Conservation (phyloP, 768 basidiomycete genomes). For the Suillus discolor region DNA sequence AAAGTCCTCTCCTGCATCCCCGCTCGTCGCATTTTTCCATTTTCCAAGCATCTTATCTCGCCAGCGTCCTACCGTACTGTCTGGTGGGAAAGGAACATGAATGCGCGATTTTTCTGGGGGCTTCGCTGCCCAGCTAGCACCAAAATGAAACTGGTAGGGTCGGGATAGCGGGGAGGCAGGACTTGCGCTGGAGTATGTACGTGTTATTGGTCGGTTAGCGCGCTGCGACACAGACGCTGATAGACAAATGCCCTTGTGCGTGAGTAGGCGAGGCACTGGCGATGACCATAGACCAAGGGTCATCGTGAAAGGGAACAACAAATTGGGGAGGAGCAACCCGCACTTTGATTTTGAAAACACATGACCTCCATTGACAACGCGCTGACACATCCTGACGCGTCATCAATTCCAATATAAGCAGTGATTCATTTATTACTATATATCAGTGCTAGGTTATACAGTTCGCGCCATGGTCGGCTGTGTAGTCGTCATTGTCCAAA, state of each 20-base stretch:
- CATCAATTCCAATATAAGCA: neutral
- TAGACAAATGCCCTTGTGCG: slow-evolving; percentile 6
- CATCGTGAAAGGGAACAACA: neutral
- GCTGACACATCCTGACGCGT: slow-evolving; percentile 1
- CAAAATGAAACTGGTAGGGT: slow-evolving; percentile 75
- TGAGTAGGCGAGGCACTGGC: slow-evolving; percentile 19
- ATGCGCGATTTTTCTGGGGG: slow-evolving; percentile 43
- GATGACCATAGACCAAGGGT: neutral
- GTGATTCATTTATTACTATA: neutral
- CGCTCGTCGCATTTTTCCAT: slow-evolving; percentile 41
- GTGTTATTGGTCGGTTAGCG: neutral
- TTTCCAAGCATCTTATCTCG: slow-evolving; percentile 61
- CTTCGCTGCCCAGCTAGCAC: slow-evolving; percentile 79
- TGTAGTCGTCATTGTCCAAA: neutral
- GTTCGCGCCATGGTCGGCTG: neutral
- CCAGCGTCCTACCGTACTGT: slow-evolving; percentile 68
- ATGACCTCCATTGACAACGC: slow-evolving; percentile 16
- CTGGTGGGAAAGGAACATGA: slow-evolving; percentile 54
- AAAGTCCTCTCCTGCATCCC: slow-evolving; percentile 59
- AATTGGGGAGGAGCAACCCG: neutral
- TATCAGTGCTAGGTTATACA: neutral
- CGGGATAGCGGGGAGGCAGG: slow-evolving; percentile 34
- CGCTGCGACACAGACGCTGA: slow-evolving; percentile 6
- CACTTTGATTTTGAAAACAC: slow-evolving; percentile 17
- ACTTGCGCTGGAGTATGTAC: slow-evolving; percentile 14